phyloP scores from a whole-genome alignment of 495 filamentous ascomycete genomes.

The Penicillium antarcticum region DNA sequence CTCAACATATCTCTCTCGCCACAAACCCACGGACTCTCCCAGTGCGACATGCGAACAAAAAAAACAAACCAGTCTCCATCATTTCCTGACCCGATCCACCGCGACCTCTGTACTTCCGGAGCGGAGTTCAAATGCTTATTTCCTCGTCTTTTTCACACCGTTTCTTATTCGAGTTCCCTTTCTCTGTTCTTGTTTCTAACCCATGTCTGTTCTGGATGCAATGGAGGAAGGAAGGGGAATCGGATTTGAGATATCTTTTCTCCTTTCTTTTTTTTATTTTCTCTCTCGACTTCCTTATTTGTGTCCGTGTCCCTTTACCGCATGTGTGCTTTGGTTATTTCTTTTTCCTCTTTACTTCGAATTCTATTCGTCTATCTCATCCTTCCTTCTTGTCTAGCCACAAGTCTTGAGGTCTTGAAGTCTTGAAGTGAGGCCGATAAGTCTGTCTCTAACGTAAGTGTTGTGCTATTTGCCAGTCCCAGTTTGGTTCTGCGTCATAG shows the following conservation, averaged over 20 bases:
- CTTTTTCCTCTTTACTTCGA: constrained; percentile 12
- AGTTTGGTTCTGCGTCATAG: no score
- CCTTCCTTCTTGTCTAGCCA: background rate
- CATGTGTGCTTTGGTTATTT: constrained; percentile 22
- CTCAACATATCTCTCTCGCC: constrained; percentile 1
- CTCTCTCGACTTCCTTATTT: constrained; percentile 18
- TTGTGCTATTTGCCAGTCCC: no score
- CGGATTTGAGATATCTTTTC: constrained; percentile 29
- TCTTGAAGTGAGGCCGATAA: no score
- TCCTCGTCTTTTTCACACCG: constrained; percentile 14
- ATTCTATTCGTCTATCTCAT: constrained; percentile 7
- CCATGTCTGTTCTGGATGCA: constrained; percentile 28
- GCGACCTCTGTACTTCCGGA: constrained; percentile 21
- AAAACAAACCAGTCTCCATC: constrained; percentile 12
- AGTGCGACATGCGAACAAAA: constrained; percentile 18
- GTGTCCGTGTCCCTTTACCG: constrained; percentile 25
- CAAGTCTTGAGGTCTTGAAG: no score
- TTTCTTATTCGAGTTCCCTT: constrained; percentile 15
- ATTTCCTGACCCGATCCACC: constrained; percentile 14
- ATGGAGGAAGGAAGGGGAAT: constrained; percentile 32
- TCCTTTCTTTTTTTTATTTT: constrained; percentile 20
- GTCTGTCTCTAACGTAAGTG: no score
- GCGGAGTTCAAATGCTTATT: constrained; percentile 16
- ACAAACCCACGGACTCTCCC: constrained; percentile 10
- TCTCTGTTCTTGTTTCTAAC: constrained; percentile 26